Percentiles rank a stretch among this genome's conserved stretches.
Evolutionary conservation across 78 protist genomes (phyloP).

Genomic region (Salpingoeca rosetta): DNA sequence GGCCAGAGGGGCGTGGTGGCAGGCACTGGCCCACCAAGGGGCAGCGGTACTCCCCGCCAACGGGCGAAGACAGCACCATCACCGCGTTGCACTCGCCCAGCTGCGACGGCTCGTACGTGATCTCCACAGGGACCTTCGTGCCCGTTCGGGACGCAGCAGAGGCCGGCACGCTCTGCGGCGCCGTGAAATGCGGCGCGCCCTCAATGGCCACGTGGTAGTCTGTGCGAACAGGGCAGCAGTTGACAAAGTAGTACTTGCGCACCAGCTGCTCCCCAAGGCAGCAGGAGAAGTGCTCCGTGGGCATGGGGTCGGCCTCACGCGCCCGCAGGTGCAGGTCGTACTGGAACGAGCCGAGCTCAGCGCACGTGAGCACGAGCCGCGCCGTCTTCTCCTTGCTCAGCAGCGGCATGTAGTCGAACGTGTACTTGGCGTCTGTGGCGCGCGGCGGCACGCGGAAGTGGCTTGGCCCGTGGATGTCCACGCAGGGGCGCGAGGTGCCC

Average conservation of each 20-base stretch:
- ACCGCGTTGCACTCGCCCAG: constrained; percentile 36
- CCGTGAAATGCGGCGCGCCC: not conserved
- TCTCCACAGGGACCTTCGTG: constrained; percentile 39
- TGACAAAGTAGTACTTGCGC: constrained; percentile 32
- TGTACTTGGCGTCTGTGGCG: not conserved
- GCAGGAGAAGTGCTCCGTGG: constrained; percentile 12
- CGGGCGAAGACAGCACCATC: constrained; percentile 23
- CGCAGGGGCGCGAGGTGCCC: constrained; percentile 6
- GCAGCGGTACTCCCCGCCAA: constrained; percentile 55
- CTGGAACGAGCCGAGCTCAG: constrained; percentile 43
- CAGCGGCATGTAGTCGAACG: constrained; percentile 44
- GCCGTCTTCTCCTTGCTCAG: not conserved
- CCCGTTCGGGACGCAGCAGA: constrained; percentile 24
- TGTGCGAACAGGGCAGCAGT: not conserved
- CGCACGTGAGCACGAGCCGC: constrained; percentile 15
- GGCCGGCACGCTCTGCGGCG: not conserved
- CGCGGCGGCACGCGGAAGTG: not conserved
- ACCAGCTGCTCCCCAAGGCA: constrained; percentile 32
- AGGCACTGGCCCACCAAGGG: constrained; percentile 38
- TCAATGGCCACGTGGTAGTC: constrained; percentile 18
- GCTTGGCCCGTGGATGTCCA: not conserved
- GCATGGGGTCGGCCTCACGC: constrained; percentile 18
- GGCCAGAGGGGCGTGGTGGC: constrained; percentile 67
- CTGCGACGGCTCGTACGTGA: constrained; percentile 49
- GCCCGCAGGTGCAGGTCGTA: constrained; percentile 29